These are phyloP conservation scores for Gossypium trilobum DNA, from an alignment of 441 rosid genomes.

Conservation along the genomic window DNA sequence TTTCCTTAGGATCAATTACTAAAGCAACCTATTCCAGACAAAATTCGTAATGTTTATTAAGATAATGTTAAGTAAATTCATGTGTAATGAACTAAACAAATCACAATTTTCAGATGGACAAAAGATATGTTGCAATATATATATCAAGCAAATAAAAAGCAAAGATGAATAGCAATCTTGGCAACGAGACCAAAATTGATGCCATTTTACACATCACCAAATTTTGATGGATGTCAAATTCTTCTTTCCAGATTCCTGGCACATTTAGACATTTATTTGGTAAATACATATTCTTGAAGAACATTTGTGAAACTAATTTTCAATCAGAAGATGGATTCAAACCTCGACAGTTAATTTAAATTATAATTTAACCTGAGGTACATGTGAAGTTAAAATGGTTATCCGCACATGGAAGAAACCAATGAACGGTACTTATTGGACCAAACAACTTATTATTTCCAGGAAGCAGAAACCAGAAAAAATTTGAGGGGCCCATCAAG, in stretches of 20 bases:
- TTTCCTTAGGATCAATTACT: slow-evolving; percentile 97
- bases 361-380: background rate
- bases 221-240: background rate
- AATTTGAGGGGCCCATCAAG: background rate
- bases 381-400: background rate
- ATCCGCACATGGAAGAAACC: background rate
- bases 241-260: background rate
- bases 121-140: background rate
- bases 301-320: background rate
- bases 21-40: slow-evolving; percentile 68
- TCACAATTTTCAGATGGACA: background rate
- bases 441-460: slow-evolving; percentile 2
- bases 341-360: background rate
- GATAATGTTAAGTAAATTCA: background rate
- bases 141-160: background rate
- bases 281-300: background rate
- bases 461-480: slow-evolving; percentile 2
- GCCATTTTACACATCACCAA: background rate
- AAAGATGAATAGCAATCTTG: background rate
- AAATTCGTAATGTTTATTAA: background rate
- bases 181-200: background rate
- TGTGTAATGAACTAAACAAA: background rate
- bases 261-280: background rate
- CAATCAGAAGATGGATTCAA: background rate
- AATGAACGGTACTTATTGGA: background rate